Percentiles rank a stretch among this genome's conserved stretches.
These are phyloP conservation scores for Russula olivacea DNA, from an alignment of 768 basidiomycete genomes.

Conservation along the genomic window DNA sequence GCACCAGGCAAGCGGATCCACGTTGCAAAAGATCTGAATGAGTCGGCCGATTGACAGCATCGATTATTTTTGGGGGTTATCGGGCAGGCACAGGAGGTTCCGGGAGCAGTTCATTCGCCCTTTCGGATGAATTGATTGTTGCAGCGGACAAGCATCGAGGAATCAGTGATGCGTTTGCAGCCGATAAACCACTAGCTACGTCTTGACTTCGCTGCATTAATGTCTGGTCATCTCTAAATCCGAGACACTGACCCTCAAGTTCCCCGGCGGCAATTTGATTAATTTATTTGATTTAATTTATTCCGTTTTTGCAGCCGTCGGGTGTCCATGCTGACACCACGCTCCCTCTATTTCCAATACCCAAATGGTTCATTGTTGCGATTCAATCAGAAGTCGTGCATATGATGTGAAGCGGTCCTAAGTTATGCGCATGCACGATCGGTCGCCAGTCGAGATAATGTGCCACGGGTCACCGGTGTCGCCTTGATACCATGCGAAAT, in stretches of 20 bases:
- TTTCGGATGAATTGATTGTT: not conserved
- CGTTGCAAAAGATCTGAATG: not conserved
- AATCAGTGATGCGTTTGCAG: not conserved
- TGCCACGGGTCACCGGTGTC: constrained; percentile 51
- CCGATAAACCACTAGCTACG: not conserved
- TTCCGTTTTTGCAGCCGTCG: constrained; percentile 35
- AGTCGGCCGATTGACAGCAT: not conserved
- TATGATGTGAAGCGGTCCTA: constrained; percentile 71
- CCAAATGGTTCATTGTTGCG: constrained; percentile 45
- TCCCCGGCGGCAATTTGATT: not conserved
- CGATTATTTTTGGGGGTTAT: not conserved
- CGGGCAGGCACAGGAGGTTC: not conserved
- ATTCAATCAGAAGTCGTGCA: constrained; percentile 57
- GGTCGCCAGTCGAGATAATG: constrained; percentile 50
- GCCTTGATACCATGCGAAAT: constrained; percentile 41
- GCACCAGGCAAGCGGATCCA: not conserved
- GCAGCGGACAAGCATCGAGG: not conserved
- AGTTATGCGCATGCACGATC: constrained; percentile 69
- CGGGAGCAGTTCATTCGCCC: not conserved
- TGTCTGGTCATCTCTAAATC: not conserved
- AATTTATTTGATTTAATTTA: too few relatives aligned
- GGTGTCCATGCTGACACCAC: constrained; percentile 54
- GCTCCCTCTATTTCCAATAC: constrained; percentile 41
- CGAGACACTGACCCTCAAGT: not conserved
- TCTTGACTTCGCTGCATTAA: not conserved